Conservation (phyloP, 306 rosid genomes). For the Prunus mongolica region DNA sequence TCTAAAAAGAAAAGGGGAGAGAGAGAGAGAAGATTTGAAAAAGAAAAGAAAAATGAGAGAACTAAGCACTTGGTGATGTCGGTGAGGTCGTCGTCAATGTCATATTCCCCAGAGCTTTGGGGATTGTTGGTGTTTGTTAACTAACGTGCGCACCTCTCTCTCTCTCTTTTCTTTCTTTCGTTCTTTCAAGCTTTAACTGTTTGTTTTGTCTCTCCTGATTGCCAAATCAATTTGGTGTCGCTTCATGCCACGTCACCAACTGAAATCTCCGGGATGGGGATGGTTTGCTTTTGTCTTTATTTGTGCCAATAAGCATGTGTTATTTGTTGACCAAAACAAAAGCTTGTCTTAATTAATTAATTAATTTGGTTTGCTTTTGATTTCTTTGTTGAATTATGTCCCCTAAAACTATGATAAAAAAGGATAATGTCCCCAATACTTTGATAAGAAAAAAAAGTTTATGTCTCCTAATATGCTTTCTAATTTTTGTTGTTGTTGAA, state of each 20-base stretch:
- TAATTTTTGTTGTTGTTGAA: no score
- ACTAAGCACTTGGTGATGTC: constrained; percentile 3
- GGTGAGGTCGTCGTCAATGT: constrained; percentile 34
- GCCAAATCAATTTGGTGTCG: constrained; percentile 1
- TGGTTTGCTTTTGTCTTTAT: constrained; percentile 46
- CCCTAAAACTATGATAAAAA: background rate
- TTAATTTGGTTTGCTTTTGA: background rate
- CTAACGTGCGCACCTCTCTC: constrained; percentile 44
- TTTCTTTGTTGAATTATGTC: background rate
- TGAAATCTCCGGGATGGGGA: constrained; percentile 55
- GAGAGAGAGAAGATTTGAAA: background rate
- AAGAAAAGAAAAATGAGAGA: background rate
- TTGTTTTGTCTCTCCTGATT: constrained; percentile 22
- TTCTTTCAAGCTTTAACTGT: background rate
- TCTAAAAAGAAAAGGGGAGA: background rate
- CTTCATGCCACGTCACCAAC: constrained; percentile 51
- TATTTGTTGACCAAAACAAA: background rate
- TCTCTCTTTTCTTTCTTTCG: background rate
- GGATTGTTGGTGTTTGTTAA: constrained; percentile 1
- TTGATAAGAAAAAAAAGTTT: background rate
- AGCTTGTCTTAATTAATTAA: background rate
- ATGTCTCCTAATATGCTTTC: background rate
- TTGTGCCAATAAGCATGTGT: background rate
- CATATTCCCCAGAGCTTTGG: constrained; percentile 20
- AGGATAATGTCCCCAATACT: background rate